A percentile compares a stretch with the other conserved stretches of the same genome.
Conservation (phyloP, 768 basidiomycete species). For the Austroboletus festivus region DNA sequence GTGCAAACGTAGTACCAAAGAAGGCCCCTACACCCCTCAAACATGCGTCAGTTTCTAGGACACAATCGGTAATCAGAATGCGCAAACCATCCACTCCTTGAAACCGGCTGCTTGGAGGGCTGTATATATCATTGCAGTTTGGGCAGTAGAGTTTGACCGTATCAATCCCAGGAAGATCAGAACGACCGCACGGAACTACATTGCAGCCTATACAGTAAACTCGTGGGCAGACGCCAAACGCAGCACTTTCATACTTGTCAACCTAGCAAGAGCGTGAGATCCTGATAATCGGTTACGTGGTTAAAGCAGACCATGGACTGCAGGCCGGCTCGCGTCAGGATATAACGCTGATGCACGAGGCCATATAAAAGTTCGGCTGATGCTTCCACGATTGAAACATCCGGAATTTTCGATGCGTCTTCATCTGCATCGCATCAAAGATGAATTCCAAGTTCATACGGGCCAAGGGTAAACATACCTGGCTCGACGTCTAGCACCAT, state of each 20-base stretch:
- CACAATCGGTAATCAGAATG: conserved; percentile 5
- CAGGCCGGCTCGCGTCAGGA: conserved; percentile 90
- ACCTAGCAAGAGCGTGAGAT: conserved; percentile 48
- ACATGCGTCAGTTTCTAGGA: conserved; percentile 12
- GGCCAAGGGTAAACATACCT: conserved; percentile 52
- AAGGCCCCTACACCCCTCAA: conserved; percentile 72
- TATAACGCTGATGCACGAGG: conserved; percentile 95
- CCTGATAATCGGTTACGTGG: conserved; percentile 10
- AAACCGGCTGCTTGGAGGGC: conserved; percentile 92
- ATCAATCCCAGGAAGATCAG: conserved; percentile 93
- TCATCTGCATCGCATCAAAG: conserved; percentile 53
- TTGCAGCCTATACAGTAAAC: conserved; percentile 89
- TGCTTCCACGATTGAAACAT: conserved; percentile 97
- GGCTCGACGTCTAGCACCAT: conserved; percentile 99
- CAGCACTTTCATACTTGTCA: conserved; percentile 90
- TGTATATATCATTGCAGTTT: conserved; percentile 96
- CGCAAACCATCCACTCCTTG: conserved; percentile 87
- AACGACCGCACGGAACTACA: conserved; percentile 92
- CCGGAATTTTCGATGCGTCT: conserved; percentile 93
- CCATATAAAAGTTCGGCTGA: conserved; percentile 97
- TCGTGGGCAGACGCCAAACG: conserved; percentile 93
- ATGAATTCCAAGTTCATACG: conserved; percentile 11
- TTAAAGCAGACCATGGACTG: conserved; percentile 78
- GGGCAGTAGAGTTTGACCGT: conserved; percentile 98
- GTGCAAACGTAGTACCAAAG: conserved; percentile 98